These are phyloP conservation scores for Myxozyma monticola DNA, from an alignment of 805 yeast species.

Conservation along the genomic window DNA sequence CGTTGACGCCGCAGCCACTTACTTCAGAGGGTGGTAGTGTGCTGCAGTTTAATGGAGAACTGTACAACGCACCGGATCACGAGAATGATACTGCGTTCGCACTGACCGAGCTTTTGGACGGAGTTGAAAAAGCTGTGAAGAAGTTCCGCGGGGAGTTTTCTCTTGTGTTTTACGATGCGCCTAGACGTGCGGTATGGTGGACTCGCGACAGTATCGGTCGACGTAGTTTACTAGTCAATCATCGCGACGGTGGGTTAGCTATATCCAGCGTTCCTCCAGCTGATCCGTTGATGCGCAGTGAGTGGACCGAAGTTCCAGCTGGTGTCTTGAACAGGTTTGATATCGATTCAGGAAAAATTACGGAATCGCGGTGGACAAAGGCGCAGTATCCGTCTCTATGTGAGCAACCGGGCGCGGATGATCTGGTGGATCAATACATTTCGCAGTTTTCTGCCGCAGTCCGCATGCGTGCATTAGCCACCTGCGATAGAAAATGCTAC, in stretches of 20 bases:
- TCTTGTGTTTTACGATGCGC: constrained; percentile 46
- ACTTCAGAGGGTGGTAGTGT: constrained; percentile 37
- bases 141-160: constrained; percentile 83
- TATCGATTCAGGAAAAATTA: constrained; percentile 1
- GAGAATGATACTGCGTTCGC: constrained; percentile 66
- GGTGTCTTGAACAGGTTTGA: constrained; percentile 47
- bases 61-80: constrained; percentile 53
- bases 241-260: constrained; percentile 1
- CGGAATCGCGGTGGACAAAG: too few species aligned
- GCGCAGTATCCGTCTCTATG: too few species aligned
- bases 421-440: too few species aligned
- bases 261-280: constrained; percentile 27
- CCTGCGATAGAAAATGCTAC: constrained; percentile 37
- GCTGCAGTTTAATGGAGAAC: constrained; percentile 88
- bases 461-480: too few species aligned
- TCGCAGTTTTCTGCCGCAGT: constrained; percentile 15
- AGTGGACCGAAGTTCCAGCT: constrained; percentile 53
- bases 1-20: constrained; percentile 76
- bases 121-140: constrained; percentile 47
- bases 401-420: too few species aligned
- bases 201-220: constrained; percentile 85
- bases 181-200: constrained; percentile 53
- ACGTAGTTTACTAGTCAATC: constrained; percentile 58
- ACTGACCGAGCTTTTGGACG: constrained; percentile 42
- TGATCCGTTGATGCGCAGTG: constrained; percentile 18